Evolutionary conservation across 1,284 basidiomycete species (phyloP), one percentile per base, ranked within the genome.

Genomic region (Sanghuangporus weigelae): DNA sequence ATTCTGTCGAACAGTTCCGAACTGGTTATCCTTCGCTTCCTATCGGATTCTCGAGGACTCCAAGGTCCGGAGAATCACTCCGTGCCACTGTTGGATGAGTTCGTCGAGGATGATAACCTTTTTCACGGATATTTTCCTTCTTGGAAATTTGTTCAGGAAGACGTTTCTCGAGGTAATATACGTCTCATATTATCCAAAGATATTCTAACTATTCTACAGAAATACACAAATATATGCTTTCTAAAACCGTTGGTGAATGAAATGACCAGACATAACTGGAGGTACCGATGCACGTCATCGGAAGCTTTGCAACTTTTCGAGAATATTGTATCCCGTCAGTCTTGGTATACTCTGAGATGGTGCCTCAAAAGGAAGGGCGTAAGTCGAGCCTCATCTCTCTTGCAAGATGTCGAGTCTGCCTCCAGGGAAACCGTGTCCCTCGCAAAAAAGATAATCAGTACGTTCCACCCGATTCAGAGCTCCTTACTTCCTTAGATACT

Each of bases 161-260:
- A n/a, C 19, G 10, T 35, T 63, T 7, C n/a, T 51, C 23, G n/a
- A 57, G 16, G 62, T 59, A 23, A 10, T 31, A 2, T 31, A 31
- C 26, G 62, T 35, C 8, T 10, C 16, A 8, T 57, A 49, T n/a
- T 14, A 12, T 5, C 11, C 3, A 7, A 31, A 16, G 16, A n/a
- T 5, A 60, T 14, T 26, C 50, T 35, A 11, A 51, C 2, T 10
- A 14, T 23, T 35, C n/a, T 46, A 8, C 26, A 71, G 70, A 67
- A 65, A 46, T 70, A 69, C 36, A 54, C 55, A 7, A 63, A 62
- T 10, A 14, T 72, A 19, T 64, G 69, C 5, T 72, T 72, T 46
- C 60, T 73, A 11, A n/a, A 7, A 1, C 66, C 70, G 0, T 54
- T 74, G 19, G 59, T 69, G 12, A 57, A 63, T 7, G 44, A 56